Base-by-base conservation (phyloP, 2,329 filamentous ascomycete species). In the Orbilia oligospora region DNA sequence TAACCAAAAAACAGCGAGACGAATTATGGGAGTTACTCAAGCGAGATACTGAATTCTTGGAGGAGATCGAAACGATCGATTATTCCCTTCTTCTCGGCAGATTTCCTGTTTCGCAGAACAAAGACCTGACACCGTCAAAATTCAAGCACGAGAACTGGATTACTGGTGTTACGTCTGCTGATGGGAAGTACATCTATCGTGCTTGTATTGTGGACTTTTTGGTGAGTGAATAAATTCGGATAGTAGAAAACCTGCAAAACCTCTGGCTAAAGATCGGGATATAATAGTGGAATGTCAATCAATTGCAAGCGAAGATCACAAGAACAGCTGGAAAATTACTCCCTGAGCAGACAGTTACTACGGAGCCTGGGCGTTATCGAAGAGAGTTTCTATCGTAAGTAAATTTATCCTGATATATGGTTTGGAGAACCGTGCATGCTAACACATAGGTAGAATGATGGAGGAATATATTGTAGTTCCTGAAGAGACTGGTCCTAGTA, bases 311-410 rank as follows among this genome's bases (percentile, higher is more conserved):
- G 12, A 81, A 76, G 58, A 81, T 82, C 51, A 81, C 81, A 44
- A 76, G 76, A 27, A 80, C 66, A 22, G 80, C 80, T 38, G 81
- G 81, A 16, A 80, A 67, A 63, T 38, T 81, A 10, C 49, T 82
- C n/a, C 81, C 81, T 1, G 81, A 82, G 33, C 81, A 82, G 72
- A 82, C 81, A n/a, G 70, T 82, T 16, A 82, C 81, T 8, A 80
- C 81, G 22, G 71, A 81, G 36, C 81, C 80, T 33, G 64, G 71
- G 3, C 80, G 80, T 36, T 82, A 82, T 71, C 71, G 81, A 27
- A 56, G 80, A 24, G 81, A 81, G 68, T 82, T 82, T 56, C 67
- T 82, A 41, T 69, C 80, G 81, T 82, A 77, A 56, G 69, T 67
- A 6, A n/a, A 44, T 18, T 27, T 12, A 33, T 44, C 20, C 49